phyloP scores from a whole-genome alignment of 352 stramenopile genomes.

The Globisporangium recalcitrans region DNA sequence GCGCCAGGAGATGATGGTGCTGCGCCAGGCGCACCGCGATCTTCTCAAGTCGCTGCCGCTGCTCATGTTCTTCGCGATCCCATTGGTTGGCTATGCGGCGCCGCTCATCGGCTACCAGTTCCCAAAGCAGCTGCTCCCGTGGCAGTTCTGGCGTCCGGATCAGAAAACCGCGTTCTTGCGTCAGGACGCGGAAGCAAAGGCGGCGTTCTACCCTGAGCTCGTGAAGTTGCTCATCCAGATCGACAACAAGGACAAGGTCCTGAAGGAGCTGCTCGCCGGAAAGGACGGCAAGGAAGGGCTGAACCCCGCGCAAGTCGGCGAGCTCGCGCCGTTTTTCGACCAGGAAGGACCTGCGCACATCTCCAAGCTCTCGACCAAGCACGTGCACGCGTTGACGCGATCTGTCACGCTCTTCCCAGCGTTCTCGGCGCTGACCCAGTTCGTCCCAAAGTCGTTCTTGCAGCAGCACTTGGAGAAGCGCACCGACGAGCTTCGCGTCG shows the following conservation, averaged over 20 bases:
- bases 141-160: constrained; percentile 82
- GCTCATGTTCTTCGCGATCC: constrained; percentile 68
- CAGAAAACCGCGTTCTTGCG: constrained; percentile 82
- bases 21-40: constrained; percentile 76
- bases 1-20: constrained; percentile 73
- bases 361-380: constrained; percentile 31
- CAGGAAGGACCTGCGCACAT: constrained; percentile 36
- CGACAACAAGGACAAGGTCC: constrained; percentile 43
- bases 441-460: constrained; percentile 35
- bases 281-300: constrained; percentile 20
- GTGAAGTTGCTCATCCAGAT: constrained; percentile 57
- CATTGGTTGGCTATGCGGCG: constrained; percentile 63
- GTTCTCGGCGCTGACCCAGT: constrained; percentile 48
- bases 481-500: constrained; percentile 56
- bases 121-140: constrained; percentile 77
- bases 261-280: constrained; percentile 41
- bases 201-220: constrained; percentile 57
- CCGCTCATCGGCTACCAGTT: constrained; percentile 81
- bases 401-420: constrained; percentile 51
- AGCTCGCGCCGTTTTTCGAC: constrained; percentile 67
- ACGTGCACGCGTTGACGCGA: constrained; percentile 51
- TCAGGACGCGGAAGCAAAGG: constrained; percentile 48
- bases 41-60: constrained; percentile 82
- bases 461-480: constrained; percentile 47
- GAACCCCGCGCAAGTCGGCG: constrained; percentile 45